Conservation (phyloP, 176 grass and related monocot genomes). For the Carex cristatella region DNA sequence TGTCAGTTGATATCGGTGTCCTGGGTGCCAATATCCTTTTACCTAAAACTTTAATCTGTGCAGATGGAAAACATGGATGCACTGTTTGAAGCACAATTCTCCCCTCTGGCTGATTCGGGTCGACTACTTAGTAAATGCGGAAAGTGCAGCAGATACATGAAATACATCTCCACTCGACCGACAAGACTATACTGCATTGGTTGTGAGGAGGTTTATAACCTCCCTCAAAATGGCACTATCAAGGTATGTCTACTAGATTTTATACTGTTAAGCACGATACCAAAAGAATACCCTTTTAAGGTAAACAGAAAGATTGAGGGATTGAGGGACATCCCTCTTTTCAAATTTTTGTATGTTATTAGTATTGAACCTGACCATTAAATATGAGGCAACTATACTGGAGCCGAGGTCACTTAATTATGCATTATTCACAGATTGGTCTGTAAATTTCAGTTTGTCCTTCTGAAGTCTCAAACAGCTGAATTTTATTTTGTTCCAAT, state of each 20-base stretch:
- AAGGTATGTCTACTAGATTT: conserved; percentile 49
- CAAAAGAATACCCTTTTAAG: neutral
- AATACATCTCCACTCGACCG: conserved; percentile 82
- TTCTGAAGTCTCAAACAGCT: neutral
- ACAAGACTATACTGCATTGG: conserved; percentile 79
- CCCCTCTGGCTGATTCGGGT: conserved; percentile 84
- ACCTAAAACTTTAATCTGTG: conserved; percentile 31
- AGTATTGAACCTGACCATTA: neutral
- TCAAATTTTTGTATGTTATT: neutral
- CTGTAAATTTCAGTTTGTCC: neutral
- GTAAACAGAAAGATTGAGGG: neutral
- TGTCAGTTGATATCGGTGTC: neutral
- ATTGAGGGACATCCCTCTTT: no score
- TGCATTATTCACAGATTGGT: neutral
- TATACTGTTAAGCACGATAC: neutral
- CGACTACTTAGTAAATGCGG: conserved; percentile 91
- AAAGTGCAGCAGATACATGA: conserved; percentile 95
- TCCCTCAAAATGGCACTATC: conserved; percentile 89
- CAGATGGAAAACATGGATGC: conserved; percentile 99
- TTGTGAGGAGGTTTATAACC: conserved; percentile 98
- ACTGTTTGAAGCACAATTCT: conserved; percentile 97
- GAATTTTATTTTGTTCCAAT: neutral
- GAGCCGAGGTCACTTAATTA: neutral
- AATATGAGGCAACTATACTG: neutral
- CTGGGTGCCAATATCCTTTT: conserved; percentile 1